Conservation (phyloP, 768 basidiomycete species). For the Mycena floridula region DNA sequence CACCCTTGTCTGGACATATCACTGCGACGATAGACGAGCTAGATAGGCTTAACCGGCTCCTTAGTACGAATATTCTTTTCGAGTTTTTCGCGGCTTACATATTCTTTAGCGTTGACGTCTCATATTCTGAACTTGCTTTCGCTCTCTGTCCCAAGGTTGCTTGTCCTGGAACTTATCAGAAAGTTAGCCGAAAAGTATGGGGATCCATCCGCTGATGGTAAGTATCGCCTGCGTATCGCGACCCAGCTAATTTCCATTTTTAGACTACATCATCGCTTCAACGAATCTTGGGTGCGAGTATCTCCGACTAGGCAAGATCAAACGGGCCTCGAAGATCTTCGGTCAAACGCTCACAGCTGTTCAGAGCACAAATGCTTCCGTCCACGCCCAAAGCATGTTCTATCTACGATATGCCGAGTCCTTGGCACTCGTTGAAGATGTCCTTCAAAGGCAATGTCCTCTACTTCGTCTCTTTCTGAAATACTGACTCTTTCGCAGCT, state of each 20-base stretch:
- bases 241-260: background rate
- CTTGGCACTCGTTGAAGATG: slow-evolving; percentile 53
- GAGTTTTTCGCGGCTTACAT: background rate
- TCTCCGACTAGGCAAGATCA: slow-evolving; percentile 65
- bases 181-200: slow-evolving; percentile 48
- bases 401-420: slow-evolving; percentile 63
- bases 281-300: slow-evolving; percentile 78
- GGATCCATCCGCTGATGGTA: slow-evolving; percentile 43
- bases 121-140: slow-evolving; percentile 68
- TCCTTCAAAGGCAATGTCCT: slow-evolving; percentile 45
- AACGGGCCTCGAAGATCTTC: slow-evolving; percentile 63
- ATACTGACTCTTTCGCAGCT: slow-evolving; percentile 16
- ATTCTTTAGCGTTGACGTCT: slow-evolving; percentile 41
- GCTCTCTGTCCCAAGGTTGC: slow-evolving; percentile 58
- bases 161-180: slow-evolving; percentile 57
- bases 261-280: slow-evolving; percentile 61
- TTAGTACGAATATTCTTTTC: slow-evolving; percentile 37
- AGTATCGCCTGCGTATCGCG: slow-evolving; percentile 9
- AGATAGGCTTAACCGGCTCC: slow-evolving; percentile 33
- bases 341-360: slow-evolving; percentile 44
- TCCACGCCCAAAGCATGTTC: slow-evolving; percentile 47
- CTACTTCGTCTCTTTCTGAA: background rate
- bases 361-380: slow-evolving; percentile 37
- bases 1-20: background rate
- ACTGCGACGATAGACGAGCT: slow-evolving; percentile 18